Conservation (phyloP, 2,329 filamentous ascomycete species). For the Aspergillus uvarum region DNA sequence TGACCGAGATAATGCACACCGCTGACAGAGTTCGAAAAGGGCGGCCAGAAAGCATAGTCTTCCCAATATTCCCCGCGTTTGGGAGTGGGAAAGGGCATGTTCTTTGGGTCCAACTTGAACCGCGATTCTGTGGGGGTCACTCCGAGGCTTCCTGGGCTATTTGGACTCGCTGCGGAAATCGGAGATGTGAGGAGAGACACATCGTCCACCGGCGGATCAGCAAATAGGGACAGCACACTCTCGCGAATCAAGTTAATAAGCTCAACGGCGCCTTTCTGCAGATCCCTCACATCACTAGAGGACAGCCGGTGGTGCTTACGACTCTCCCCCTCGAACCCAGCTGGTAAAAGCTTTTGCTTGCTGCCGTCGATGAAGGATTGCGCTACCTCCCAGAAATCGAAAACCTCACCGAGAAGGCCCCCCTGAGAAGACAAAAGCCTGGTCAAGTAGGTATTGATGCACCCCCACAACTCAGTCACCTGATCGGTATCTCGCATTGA, state of each 20-base stretch:
- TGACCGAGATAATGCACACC: slow-evolving; percentile 88
- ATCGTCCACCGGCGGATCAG: slow-evolving; percentile 84
- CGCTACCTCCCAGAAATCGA: slow-evolving; percentile 92
- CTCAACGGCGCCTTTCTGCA: slow-evolving; percentile 77
- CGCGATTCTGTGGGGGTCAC: slow-evolving; percentile 66
- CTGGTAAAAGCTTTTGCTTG: slow-evolving; percentile 75
- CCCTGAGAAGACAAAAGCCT: slow-evolving; percentile 70
- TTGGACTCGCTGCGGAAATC: slow-evolving; percentile 64
- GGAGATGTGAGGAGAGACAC: slow-evolving; percentile 85
- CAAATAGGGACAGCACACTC: slow-evolving; percentile 77
- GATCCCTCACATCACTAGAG: slow-evolving; percentile 64
- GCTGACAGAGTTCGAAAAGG: slow-evolving; percentile 85
- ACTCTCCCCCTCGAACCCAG: slow-evolving; percentile 79
- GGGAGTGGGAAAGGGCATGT: slow-evolving; percentile 73
- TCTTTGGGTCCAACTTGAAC: slow-evolving; percentile 77
- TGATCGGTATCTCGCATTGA: slow-evolving; percentile 73
- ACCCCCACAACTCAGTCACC: slow-evolving; percentile 90
- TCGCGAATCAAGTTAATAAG: slow-evolving; percentile 82
- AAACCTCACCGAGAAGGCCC: slow-evolving; percentile 81
- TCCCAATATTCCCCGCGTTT: slow-evolving; percentile 85
- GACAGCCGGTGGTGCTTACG: slow-evolving; percentile 78
- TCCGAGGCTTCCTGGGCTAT: slow-evolving; percentile 57
- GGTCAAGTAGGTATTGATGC: slow-evolving; percentile 71
- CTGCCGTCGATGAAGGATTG: slow-evolving; percentile 86
- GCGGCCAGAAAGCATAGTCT: slow-evolving; percentile 93